Evolutionary conservation across 306 rosid genomes (phyloP), one percentile per base, ranked within the genome.

Genomic region (Luffa acutangula): DNA sequence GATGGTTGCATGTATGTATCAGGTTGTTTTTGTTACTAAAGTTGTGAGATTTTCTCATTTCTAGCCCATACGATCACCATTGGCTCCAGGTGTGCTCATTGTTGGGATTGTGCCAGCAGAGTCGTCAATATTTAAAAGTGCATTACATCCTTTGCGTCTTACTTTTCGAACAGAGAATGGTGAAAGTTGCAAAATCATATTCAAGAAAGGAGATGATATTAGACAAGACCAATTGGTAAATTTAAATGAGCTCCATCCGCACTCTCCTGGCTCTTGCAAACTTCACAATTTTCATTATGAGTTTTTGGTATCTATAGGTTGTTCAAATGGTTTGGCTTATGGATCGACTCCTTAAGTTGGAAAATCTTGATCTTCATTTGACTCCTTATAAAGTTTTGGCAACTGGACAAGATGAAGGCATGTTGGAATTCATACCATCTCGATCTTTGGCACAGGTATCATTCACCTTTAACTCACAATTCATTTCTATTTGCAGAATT

Each of bases 341-440:
- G 99, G 97, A 95, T 85, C 91, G 99, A 79, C 86, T 91, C 86
- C 97, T 95, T 20, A 95, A 95, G 88, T 81, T 87, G 58, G 97
- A 95, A 88, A 95, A 93, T 88, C 99, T 95, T 80, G 99, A 95
- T 78, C 85, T 95, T 48, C 90, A 90, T 83, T 87, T 95, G 73
- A 95, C 99, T 69, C 99, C 99, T 6, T 95, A 93, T 83, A 90
- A 87, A 85, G 99, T 95, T 82, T 89, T 95, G 52, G 99, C 99
- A 45, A 95, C 97, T 63, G 99, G 97, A 78, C 99, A 95, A 88
- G 99, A 95, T 83, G 99, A 95, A 89, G 97, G 99, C 90, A 93
- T 95, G 97, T 18, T 93, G 86, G 97, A 95, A 82, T 91, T 91
- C 72, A 91, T 95, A 82, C 99, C 99, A 76, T 95, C 99, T 46